Percentiles rank a stretch among this genome's conserved stretches.
These are phyloP conservation scores for Lunasporangiospora selenospora DNA, from an alignment of 192 early-diverging fungal species.

Conservation along the genomic window DNA sequence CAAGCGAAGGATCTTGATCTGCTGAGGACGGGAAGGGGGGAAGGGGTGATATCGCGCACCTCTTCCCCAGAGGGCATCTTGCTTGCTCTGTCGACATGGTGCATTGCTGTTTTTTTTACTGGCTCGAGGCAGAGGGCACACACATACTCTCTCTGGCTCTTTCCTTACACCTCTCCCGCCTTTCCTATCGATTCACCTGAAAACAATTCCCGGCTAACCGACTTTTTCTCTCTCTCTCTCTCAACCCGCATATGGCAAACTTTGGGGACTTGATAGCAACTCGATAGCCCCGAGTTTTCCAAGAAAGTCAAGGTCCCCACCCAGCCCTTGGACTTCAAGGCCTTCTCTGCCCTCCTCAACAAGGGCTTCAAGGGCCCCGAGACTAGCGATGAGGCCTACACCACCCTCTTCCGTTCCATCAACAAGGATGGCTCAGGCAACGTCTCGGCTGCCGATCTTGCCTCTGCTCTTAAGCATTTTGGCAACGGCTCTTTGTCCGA, in stretches of 20 bases:
- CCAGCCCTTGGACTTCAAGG: conserved; percentile 51
- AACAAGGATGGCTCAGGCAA: conserved; percentile 49
- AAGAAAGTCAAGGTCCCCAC: conserved; percentile 36
- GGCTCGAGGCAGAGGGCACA: too few relatives aligned
- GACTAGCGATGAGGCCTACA: conserved; percentile 40
- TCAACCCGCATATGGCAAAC: neutral
- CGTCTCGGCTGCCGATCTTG: conserved; percentile 44
- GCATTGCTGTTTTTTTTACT: neutral
- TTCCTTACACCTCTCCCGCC: neutral
- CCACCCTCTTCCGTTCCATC: conserved; percentile 26
- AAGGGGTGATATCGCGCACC: neutral
- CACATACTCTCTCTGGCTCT: neutral
- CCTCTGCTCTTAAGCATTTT: conserved; percentile 44
- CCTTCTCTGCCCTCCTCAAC: conserved; percentile 39
- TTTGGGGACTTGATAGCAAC: conserved; percentile 18
- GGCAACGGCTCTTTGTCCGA: conserved; percentile 45
- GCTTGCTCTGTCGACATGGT: neutral
- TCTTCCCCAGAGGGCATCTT: neutral
- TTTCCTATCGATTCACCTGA: neutral
- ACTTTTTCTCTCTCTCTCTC: neutral
- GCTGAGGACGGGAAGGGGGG: too few relatives aligned
- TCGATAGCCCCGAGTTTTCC: conserved; percentile 36
- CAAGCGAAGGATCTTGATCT: too few relatives aligned
- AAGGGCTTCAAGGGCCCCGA: conserved; percentile 41
- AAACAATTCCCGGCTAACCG: neutral